Conservation (phyloP, 2,329 filamentous ascomycete species). For the Ophiocordyceps unilateralis region DNA sequence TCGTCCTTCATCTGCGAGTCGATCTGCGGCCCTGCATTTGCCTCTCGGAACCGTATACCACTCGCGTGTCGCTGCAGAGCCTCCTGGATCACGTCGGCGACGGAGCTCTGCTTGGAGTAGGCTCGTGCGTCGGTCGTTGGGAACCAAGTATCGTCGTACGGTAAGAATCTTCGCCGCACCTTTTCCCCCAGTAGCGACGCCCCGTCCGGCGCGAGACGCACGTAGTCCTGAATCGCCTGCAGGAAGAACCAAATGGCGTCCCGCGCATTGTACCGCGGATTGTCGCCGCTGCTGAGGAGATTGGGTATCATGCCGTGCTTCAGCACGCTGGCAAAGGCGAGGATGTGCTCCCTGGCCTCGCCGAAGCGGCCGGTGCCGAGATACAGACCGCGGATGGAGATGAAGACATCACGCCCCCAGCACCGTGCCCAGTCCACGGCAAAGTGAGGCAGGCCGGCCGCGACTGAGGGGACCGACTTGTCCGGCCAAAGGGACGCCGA, state of each 20-base stretch:
- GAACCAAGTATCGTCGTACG: slow-evolving; percentile 95
- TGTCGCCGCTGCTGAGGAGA: slow-evolving; percentile 66
- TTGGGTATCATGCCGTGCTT: slow-evolving; percentile 99
- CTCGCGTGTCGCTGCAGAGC: slow-evolving; percentile 79
- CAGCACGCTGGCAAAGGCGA: slow-evolving; percentile 85
- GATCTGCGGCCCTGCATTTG: slow-evolving; percentile 76
- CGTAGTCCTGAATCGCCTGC: slow-evolving; percentile 90
- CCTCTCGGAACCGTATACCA: slow-evolving; percentile 83
- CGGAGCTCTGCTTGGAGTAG: slow-evolving; percentile 67
- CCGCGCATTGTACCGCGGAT: slow-evolving; percentile 84
- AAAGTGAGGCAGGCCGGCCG: slow-evolving; percentile 88
- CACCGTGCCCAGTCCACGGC: slow-evolving; percentile 86
- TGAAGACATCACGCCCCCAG: slow-evolving; percentile 96
- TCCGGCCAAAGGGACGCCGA: slow-evolving; percentile 82
- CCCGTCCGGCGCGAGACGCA: slow-evolving; percentile 64
- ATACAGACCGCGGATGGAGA: slow-evolving; percentile 81
- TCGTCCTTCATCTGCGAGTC: slow-evolving; percentile 87
- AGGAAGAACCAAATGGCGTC: slow-evolving; percentile 98
- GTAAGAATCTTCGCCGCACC: slow-evolving; percentile 72
- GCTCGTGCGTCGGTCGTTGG: slow-evolving; percentile 62
- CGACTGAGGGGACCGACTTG: slow-evolving; percentile 69
- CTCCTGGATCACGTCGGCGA: slow-evolving; percentile 86
- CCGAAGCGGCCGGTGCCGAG: slow-evolving; percentile 76
- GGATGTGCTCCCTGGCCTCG: slow-evolving; percentile 85
- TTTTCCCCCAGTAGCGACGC: slow-evolving; percentile 55